These are phyloP conservation scores for Starmerella sp. DNA, from an alignment of 805 yeast genomes.

Conservation along the genomic window DNA sequence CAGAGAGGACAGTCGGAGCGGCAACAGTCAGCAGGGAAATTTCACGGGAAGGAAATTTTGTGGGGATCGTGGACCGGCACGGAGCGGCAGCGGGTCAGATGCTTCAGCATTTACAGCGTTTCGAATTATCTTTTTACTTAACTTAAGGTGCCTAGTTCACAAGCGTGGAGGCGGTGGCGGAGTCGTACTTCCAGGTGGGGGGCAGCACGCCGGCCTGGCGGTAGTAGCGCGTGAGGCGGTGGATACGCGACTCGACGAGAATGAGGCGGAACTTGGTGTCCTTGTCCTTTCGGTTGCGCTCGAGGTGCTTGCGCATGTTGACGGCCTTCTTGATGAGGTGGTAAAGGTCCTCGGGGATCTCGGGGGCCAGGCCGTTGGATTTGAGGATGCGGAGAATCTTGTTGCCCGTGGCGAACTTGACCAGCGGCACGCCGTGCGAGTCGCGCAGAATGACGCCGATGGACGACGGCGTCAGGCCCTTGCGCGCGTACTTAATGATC, in stretches of 20 bases:
- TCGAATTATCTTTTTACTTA: slow-evolving; percentile 10
- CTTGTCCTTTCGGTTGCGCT: slow-evolving; percentile 99
- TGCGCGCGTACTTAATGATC: slow-evolving; percentile 98
- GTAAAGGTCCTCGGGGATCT: slow-evolving; percentile 99
- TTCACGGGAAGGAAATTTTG: background rate
- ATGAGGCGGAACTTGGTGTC: slow-evolving; percentile 99
- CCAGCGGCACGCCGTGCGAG: slow-evolving; percentile 98
- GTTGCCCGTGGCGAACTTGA: slow-evolving; percentile 96
- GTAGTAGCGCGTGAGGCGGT: slow-evolving; percentile 99
- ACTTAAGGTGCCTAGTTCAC: slow-evolving; percentile 56
- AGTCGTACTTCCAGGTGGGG: slow-evolving; percentile 99
- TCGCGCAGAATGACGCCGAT: slow-evolving; percentile 99
- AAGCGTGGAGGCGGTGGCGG: slow-evolving; percentile 99
- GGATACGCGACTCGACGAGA: slow-evolving; percentile 99
- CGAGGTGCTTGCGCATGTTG: slow-evolving; percentile 99
- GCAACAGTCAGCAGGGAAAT: background rate
- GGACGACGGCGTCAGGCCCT: slow-evolving; percentile 99
- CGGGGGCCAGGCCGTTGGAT: slow-evolving; percentile 99
- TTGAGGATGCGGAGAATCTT: slow-evolving; percentile 98
- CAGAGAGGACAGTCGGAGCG: background rate
- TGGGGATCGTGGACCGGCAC: background rate
- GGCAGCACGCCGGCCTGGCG: slow-evolving; percentile 98
- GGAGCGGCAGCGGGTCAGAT: background rate
- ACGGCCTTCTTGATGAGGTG: slow-evolving; percentile 99
- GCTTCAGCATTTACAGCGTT: slow-evolving; percentile 3